Evolutionary conservation across 2,329 filamentous ascomycete genomes (phyloP).

Genomic region (Fusarium chlamydosporum): DNA sequence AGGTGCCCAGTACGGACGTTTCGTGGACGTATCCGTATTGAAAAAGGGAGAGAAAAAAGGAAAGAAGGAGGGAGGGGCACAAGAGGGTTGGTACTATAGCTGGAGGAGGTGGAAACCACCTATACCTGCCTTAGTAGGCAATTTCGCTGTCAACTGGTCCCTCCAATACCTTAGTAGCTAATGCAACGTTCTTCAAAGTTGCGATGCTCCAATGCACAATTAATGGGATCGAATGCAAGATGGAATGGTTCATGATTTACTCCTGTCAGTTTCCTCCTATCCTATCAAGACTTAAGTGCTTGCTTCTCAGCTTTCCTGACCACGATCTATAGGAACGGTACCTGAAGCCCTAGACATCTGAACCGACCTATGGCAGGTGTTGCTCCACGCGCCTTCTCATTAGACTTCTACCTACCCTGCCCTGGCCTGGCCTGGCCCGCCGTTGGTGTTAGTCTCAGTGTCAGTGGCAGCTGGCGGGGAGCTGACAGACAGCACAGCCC

Average conservation of each 20-base stretch:
- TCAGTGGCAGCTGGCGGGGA: slow-evolving; percentile 21
- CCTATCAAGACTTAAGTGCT: slow-evolving; percentile 26
- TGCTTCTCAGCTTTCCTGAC: slow-evolving; percentile 15
- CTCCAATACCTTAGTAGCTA: no score
- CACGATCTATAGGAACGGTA: slow-evolving; percentile 5
- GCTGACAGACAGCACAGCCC: no score
- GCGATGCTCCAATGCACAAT: neutral
- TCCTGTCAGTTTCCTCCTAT: slow-evolving; percentile 1
- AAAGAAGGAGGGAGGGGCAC: slow-evolving; percentile 6
- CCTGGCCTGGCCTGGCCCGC: slow-evolving; percentile 18
- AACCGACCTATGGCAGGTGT: slow-evolving; percentile 15
- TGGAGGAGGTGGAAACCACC: neutral
- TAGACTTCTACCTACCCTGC: slow-evolving; percentile 26
- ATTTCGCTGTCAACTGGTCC: slow-evolving; percentile 4
- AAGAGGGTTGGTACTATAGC: neutral
- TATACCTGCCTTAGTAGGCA: neutral
- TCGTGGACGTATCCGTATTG: neutral
- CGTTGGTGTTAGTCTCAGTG: neutral
- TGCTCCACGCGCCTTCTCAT: slow-evolving; percentile 20
- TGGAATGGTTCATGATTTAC: slow-evolving; percentile 3
- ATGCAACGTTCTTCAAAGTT: neutral
- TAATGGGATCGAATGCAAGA: neutral
- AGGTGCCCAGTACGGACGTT: slow-evolving; percentile 1
- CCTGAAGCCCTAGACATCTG: neutral
- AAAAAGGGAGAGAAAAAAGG: neutral